phyloP scores from a whole-genome alignment of 2,329 filamentous ascomycete genomes.

The Aureobasidium namibiae region DNA sequence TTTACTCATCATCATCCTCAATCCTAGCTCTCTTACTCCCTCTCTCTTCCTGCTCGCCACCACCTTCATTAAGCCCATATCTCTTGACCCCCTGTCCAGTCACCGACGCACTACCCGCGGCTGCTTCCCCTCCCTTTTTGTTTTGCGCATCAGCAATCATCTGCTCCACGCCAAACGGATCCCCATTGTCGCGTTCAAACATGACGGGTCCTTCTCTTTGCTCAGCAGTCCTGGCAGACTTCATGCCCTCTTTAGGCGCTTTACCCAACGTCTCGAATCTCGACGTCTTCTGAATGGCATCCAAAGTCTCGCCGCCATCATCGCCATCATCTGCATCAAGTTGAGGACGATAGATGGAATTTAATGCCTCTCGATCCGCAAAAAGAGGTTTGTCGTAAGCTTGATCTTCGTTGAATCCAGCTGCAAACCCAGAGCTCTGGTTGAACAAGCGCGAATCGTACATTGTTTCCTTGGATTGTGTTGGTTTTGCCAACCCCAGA shows the following conservation, averaged over 20 bases:
- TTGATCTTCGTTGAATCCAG: conserved; percentile 93
- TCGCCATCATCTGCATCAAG: conserved; percentile 67
- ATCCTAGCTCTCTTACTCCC: conserved; percentile 65
- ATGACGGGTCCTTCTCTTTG: conserved; percentile 85
- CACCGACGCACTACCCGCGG: conserved; percentile 31
- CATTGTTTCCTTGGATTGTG: conserved; percentile 86
- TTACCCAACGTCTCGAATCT: conserved; percentile 84
- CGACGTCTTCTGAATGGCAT: conserved; percentile 75
- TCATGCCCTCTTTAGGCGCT: conserved; percentile 71
- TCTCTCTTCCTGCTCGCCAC: conserved; percentile 52
- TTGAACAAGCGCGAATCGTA: conserved; percentile 96
- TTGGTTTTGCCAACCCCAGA: conserved; percentile 87
- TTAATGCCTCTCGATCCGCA: conserved; percentile 89
- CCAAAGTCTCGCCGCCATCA: conserved; percentile 72
- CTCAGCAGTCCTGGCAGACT: conserved; percentile 76
- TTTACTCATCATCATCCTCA: conserved; percentile 44
- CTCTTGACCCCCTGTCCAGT: conserved; percentile 49
- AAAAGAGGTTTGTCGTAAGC: conserved; percentile 96
- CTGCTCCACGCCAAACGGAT: conserved; percentile 90
- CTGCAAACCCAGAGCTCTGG: conserved; percentile 78
- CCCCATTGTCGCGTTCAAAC: conserved; percentile 74
- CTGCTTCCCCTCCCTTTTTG: conserved; percentile 32
- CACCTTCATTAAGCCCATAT: conserved; percentile 65
- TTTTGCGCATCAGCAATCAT: conserved; percentile 73
- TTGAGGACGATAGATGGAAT: conserved; percentile 81